Evolutionary conservation across 306 rosid species (phyloP).

Genomic region (Vicia faba): DNA sequence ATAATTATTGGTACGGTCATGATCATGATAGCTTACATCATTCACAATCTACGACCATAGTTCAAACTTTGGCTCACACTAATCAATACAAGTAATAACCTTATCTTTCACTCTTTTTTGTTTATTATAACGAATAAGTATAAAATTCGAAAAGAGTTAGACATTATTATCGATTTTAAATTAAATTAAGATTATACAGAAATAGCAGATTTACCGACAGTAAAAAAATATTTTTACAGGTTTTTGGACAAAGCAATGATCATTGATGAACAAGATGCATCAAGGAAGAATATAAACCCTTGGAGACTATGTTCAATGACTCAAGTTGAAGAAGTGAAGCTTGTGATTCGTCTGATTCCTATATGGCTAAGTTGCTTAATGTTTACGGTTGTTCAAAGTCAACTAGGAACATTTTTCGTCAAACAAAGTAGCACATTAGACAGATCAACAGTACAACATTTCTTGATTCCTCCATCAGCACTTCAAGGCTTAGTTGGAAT

Average conservation of each 20-base stretch:
- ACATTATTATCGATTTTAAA: no score
- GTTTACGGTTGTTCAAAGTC: slow-evolving; percentile 60
- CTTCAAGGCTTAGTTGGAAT: slow-evolving; percentile 60
- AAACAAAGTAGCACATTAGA: slow-evolving; percentile 67
- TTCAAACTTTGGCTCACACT: slow-evolving; percentile 39
- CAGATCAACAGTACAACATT: slow-evolving; percentile 58
- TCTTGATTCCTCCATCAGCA: slow-evolving; percentile 62
- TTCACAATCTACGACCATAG: slow-evolving; percentile 16
- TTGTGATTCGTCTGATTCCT: slow-evolving; percentile 62
- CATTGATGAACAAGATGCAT: slow-evolving; percentile 52
- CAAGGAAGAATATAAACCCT: slow-evolving; percentile 50
- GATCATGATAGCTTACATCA: slow-evolving; percentile 1
- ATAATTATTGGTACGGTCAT: slow-evolving; percentile 33
- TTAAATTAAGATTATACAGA: no score
- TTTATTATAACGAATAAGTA: no score
- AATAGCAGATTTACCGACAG: no score
- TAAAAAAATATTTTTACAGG: slow-evolving; percentile 32
- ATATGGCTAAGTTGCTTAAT: slow-evolving; percentile 71
- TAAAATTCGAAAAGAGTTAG: no score
- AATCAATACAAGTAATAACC: slow-evolving; percentile 47
- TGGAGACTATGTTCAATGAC: slow-evolving; percentile 77
- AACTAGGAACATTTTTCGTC: slow-evolving; percentile 56
- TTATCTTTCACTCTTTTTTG: no score
- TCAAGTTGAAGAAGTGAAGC: slow-evolving; percentile 83
- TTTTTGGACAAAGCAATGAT: slow-evolving; percentile 69